phyloP scores from a whole-genome alignment of 163 green algal species.

The Volvox carteri region DNA sequence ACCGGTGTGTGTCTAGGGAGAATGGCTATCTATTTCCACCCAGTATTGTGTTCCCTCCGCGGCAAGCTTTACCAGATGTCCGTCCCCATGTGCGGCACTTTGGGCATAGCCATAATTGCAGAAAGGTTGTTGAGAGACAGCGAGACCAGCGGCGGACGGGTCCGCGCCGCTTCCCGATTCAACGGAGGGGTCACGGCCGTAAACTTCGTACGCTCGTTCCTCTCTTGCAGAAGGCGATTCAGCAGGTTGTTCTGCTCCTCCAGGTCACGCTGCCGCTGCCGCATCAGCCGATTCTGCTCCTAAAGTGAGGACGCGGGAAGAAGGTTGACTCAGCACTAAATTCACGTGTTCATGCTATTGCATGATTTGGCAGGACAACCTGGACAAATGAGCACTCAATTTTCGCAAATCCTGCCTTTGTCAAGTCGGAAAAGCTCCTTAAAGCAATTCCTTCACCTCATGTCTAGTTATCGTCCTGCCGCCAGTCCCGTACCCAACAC shows the following conservation, averaged over 20 bases:
- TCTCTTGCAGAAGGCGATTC: conserved; percentile 19
- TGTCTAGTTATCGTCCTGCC: no score
- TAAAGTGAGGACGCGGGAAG: no score
- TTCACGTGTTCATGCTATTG: no score
- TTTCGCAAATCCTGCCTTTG: no score
- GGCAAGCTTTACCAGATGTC: conserved; percentile 6
- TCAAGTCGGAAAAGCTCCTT: no score
- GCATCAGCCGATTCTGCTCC: conserved; percentile 54
- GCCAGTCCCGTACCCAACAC: no score
- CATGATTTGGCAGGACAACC: no score
- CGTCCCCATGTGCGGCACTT: conserved; percentile 38
- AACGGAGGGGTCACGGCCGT: background rate
- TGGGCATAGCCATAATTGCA: background rate
- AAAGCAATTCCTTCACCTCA: no score
- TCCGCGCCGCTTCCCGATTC: background rate
- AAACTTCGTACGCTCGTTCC: background rate
- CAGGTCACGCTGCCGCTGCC: conserved; percentile 46
- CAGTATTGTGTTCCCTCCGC: background rate
- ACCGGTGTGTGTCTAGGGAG: no score
- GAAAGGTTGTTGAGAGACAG: background rate
- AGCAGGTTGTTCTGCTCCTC: conserved; percentile 51
- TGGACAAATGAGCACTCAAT: no score
- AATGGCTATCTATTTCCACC: no score
- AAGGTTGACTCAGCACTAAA: no score
- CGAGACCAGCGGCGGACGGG: background rate